phyloP scores from a whole-genome alignment of 352 stramenopile genomes.

The Pythium sukuiense region DNA sequence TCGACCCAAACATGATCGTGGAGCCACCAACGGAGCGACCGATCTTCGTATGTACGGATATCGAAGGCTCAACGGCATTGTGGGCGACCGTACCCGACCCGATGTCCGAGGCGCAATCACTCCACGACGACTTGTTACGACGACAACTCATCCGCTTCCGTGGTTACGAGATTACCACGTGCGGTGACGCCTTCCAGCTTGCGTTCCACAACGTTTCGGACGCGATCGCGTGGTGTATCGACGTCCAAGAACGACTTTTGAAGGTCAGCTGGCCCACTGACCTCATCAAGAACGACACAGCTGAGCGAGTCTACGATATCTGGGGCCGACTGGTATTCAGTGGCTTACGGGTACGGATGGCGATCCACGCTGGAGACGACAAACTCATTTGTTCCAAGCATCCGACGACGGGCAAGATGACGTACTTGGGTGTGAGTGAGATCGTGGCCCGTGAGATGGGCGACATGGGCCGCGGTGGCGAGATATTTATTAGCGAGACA shows the following conservation, averaged over 20 bases:
- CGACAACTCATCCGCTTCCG: slow-evolving; percentile 48
- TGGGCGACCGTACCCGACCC: slow-evolving; percentile 48
- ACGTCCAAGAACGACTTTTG: slow-evolving; percentile 66
- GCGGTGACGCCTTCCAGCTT: slow-evolving; percentile 77
- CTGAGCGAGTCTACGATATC: slow-evolving; percentile 46
- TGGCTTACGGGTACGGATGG: slow-evolving; percentile 76
- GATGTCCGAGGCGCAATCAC: slow-evolving; percentile 66
- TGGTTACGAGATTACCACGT: slow-evolving; percentile 83
- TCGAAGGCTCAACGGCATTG: slow-evolving; percentile 73
- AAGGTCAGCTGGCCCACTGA: slow-evolving; percentile 52
- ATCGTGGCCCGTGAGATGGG: slow-evolving; percentile 68
- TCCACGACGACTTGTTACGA: slow-evolving; percentile 74
- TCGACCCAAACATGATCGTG: slow-evolving; percentile 28
- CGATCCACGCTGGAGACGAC: slow-evolving; percentile 70
- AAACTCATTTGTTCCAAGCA: slow-evolving; percentile 66
- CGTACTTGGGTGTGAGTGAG: slow-evolving; percentile 68
- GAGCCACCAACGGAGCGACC: slow-evolving; percentile 50
- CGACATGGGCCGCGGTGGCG: slow-evolving; percentile 59
- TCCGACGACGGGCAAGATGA: slow-evolving; percentile 76
- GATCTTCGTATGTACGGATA: slow-evolving; percentile 84
- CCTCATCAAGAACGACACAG: slow-evolving; percentile 45
- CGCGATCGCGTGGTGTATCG: slow-evolving; percentile 63
- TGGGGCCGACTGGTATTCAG: slow-evolving; percentile 66
- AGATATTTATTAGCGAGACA: slow-evolving; percentile 68
- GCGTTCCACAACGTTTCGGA: slow-evolving; percentile 71